Base-by-base conservation (phyloP, 495 filamentous ascomycete species). In the Aspergillus campestris region DNA sequence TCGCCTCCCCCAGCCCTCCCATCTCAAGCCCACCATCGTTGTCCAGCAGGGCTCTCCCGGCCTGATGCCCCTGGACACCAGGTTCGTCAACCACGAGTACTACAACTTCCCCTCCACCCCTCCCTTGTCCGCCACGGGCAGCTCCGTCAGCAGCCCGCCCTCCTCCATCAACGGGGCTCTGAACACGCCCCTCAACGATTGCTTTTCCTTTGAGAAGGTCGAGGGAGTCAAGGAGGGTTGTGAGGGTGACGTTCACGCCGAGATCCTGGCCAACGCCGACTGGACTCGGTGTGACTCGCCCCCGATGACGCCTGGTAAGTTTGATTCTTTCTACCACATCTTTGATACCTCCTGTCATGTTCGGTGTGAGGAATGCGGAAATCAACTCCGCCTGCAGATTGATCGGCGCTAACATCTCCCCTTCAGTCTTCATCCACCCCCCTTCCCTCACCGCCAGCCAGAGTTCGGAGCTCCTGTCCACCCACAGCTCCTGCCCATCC, bases 221-320 rank as follows among this genome's bases (percentile, higher is more conserved):
- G 82, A 89, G 55, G 83, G 83, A 52, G 80, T 86, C 44, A 94
- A 95, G 73, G 79, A 87, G 52, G 83, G 80, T 24, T 86, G 87
- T 52, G 80, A 89, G 68, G 78, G 77, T 24, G 86, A 86, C 40
- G 80, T 80, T 6, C 77, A 83, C 64, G 77, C 82, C 34, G 82
- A 92, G 70, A 81, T 80, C 57, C 77, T 94, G 51, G 82, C 87
- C 38, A 77, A 74, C 52, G 74, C 82, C 53, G 86, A 91, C 47
- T 94, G 85, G 83, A 67, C 80, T 32, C 79, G 79, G 56, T 82
- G 79, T 34, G 76, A 75, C 12, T 94, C 89, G 15, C 89, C 92
- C 47, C 87, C 88, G 7, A 76, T 97, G 74, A 92, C 89, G 59
- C 92, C 92, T 79, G 86, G 90, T 96, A 84, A 66, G 88, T 83